phyloP scores from a whole-genome alignment of 2,329 filamentous ascomycete species.

The Cryphonectria radicalis region DNA sequence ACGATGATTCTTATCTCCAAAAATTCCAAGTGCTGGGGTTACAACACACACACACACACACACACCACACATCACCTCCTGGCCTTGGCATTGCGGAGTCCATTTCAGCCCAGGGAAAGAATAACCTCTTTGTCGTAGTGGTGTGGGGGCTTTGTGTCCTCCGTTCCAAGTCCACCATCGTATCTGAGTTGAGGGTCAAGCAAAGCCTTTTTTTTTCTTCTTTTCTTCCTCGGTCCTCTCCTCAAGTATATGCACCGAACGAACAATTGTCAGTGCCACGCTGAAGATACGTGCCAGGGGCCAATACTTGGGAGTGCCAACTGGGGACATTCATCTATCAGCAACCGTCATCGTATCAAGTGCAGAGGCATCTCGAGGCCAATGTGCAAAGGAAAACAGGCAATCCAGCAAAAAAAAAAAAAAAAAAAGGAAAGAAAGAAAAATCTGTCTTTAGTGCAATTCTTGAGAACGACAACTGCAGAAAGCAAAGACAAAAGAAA shows the following conservation, averaged over 20 bases:
- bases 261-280: too few relatives aligned
- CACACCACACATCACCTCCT: background rate
- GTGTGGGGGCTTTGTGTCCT: background rate
- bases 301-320: background rate
- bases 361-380: background rate
- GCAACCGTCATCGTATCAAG: background rate
- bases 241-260: background rate
- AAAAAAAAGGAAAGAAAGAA: too few relatives aligned
- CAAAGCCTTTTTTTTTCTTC: too few relatives aligned
- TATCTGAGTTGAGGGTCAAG: too few relatives aligned
- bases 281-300: too few relatives aligned
- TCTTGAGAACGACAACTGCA: constrained; percentile 7
- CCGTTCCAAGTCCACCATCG: too few relatives aligned
- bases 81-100: background rate
- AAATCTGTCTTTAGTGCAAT: constrained; percentile 5
- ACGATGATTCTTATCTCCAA: background rate
- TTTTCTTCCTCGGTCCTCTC: too few relatives aligned
- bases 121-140: background rate
- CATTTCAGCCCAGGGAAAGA: background rate
- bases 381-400: background rate
- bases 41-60: background rate
- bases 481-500: background rate
- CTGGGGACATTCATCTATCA: background rate
- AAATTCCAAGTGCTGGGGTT: background rate
- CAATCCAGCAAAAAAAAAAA: background rate